phyloP scores from a whole-genome alignment of 495 filamentous ascomycete genomes.

The Ascodesmis nigricans region DNA sequence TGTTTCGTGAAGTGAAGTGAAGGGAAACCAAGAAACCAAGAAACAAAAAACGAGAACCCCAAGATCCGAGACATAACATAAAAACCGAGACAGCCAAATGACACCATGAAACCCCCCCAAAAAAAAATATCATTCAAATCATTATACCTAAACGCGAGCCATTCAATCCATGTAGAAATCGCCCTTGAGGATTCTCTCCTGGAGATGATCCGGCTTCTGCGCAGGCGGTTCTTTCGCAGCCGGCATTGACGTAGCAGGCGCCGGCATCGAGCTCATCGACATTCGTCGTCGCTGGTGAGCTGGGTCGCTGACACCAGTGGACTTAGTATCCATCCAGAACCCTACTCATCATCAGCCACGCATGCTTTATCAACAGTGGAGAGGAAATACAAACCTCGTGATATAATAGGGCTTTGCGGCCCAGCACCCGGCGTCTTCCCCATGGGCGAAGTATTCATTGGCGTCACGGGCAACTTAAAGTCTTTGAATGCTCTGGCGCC shows the following conservation, averaged over 20 bases:
- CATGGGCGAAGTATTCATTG: conserved; percentile 2
- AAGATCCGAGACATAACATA: neutral
- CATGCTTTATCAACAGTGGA: neutral
- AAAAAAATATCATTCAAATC: neutral
- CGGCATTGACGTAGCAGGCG: conserved; percentile 24
- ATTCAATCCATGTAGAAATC: conserved; percentile 92
- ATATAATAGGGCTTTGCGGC: conserved; percentile 13
- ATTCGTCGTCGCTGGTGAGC: conserved; percentile 14
- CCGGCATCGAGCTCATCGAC: conserved; percentile 23
- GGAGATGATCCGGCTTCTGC: conserved; percentile 56
- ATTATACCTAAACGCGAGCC: neutral
- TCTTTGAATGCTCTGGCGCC: conserved; percentile 69
- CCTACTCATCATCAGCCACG: conserved; percentile 6
- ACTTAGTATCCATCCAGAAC: conserved; percentile 15
- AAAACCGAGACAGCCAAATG: neutral
- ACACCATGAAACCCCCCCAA: neutral
- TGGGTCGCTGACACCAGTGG: conserved; percentile 7
- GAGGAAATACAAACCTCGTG: conserved; percentile 14
- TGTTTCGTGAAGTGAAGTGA: neutral
- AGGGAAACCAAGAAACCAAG: neutral
- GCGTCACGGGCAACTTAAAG: neutral
- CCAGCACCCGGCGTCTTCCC: conserved; percentile 3
- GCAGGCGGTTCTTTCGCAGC: conserved; percentile 27
- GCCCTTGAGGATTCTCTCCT: conserved; percentile 88
- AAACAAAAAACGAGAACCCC: neutral